These are phyloP conservation scores for Peniophora sp. DNA, from an alignment of 1,284 basidiomycete species.

Conservation along the genomic window DNA sequence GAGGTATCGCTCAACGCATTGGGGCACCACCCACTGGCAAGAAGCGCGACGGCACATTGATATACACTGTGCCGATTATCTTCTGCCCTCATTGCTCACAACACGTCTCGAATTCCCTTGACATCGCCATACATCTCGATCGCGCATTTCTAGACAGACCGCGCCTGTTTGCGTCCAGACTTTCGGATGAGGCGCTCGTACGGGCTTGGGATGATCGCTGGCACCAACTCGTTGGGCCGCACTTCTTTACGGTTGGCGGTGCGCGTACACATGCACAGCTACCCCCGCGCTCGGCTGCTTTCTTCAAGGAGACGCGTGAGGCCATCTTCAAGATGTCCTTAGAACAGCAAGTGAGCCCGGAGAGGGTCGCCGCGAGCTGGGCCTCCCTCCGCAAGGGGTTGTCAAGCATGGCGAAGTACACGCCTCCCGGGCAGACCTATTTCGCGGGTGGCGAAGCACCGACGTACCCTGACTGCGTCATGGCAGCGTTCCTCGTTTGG, in stretches of 20 bases:
- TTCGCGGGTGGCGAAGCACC: conserved; percentile 26
- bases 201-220: neutral
- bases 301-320: conserved; percentile 17
- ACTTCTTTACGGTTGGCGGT: neutral
- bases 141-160: conserved; percentile 20
- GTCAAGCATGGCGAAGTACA: neutral
- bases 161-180: conserved; percentile 20
- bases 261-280: conserved; percentile 3
- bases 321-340: conserved; percentile 9
- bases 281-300: conserved; percentile 10
- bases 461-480: conserved; percentile 26
- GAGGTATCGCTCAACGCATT: conserved; percentile 19
- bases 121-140: conserved; percentile 32
- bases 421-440: neutral
- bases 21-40: conserved; percentile 20
- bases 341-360: conserved; percentile 9
- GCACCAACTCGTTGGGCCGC: neutral
- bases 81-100: conserved; percentile 20
- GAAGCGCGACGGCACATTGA: conserved; percentile 18
- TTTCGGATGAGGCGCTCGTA: neutral
- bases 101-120: conserved; percentile 24
- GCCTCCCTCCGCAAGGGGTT: neutral
- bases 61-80: conserved; percentile 32
- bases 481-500: conserved; percentile 22
- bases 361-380: neutral